Evolutionary conservation across 495 filamentous ascomycete genomes (phyloP), one percentile per base, ranked within the genome.

Genomic region (Tuber magnatum): DNA sequence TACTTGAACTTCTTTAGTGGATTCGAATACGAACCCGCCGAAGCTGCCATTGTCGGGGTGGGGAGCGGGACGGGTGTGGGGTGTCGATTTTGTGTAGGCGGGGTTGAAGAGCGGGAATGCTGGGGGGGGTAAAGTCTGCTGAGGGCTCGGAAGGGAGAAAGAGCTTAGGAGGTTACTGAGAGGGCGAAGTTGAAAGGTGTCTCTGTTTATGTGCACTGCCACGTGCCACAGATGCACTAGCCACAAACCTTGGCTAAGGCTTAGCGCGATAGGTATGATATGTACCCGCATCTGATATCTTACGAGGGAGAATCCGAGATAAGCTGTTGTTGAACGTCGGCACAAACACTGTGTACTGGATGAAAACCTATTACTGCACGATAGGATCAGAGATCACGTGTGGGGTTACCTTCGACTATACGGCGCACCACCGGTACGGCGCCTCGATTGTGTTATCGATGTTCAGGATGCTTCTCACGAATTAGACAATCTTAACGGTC

Each of bases 1-100:
- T 86, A 97, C 94, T 99, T 99, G 90, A 97, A 99, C 84, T 99
- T 99, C 92, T 99, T 99, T 86, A 99, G 85, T 75, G 95, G 95
- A 88, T 99, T 99, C 85, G 93, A 97, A 87, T 99, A 99, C 77
- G 93, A 92, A 86, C 93, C 92, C 82, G 89, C 91, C 78, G 89
- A 85, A 71, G 88, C 86, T 76, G 86, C 82, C 76, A 88, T 80
- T 80, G 86, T 79, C 77, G 76, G 76, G 80, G 61, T 78, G 40
- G 68, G 68, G 70, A 14, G 28, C 18, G 28, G 28, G 32, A 35
- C 3, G 28, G 56, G 56, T 28, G 56, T 18, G 4, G 56, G 56
- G 28, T 65, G 14, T 65, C 32, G 28, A 28, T 32, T 65, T 35
- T 28, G 56, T 65, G 56, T 65, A 20, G 56, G 56, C 10, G 51